Evolutionary conservation across 305 asterid genomes (phyloP).

Genomic region (Fraxinus nigra): DNA sequence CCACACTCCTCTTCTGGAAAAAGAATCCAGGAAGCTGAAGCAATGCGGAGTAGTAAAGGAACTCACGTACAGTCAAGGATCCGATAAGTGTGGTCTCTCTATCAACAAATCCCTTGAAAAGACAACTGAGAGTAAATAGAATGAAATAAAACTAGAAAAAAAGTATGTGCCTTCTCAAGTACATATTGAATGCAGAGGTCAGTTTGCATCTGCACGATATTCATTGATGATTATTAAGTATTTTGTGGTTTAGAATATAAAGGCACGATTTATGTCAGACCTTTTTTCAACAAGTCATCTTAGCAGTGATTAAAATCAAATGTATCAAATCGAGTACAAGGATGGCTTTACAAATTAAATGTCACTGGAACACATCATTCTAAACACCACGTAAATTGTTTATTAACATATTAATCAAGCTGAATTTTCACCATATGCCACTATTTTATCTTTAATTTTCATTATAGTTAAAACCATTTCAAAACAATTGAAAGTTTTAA

Average conservation of each 20-base stretch:
- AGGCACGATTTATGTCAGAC: neutral
- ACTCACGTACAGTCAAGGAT: slow-evolving; percentile 94
- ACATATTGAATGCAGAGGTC: neutral
- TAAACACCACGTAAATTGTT: neutral
- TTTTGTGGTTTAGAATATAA: slow-evolving; percentile 9
- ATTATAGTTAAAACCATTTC: neutral
- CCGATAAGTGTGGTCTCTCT: slow-evolving; percentile 88
- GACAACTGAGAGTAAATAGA: neutral
- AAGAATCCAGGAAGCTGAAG: slow-evolving; percentile 91
- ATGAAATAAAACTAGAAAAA: neutral
- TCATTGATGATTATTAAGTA: neutral
- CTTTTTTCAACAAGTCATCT: neutral
- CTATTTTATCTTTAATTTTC: neutral
- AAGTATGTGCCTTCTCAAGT: neutral
- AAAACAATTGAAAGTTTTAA: neutral
- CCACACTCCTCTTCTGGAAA: slow-evolving; percentile 61
- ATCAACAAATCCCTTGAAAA: slow-evolving; percentile 78
- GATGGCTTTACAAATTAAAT: neutral
- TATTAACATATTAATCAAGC: neutral
- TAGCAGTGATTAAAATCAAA: neutral
- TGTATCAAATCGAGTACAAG: neutral
- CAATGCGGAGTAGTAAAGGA: slow-evolving; percentile 83
- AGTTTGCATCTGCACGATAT: slow-evolving; percentile 6
- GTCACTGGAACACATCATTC: neutral
- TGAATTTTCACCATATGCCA: neutral